Evolutionary conservation across 768 basidiomycete species (phyloP).

Genomic region (Epithele typhae): DNA sequence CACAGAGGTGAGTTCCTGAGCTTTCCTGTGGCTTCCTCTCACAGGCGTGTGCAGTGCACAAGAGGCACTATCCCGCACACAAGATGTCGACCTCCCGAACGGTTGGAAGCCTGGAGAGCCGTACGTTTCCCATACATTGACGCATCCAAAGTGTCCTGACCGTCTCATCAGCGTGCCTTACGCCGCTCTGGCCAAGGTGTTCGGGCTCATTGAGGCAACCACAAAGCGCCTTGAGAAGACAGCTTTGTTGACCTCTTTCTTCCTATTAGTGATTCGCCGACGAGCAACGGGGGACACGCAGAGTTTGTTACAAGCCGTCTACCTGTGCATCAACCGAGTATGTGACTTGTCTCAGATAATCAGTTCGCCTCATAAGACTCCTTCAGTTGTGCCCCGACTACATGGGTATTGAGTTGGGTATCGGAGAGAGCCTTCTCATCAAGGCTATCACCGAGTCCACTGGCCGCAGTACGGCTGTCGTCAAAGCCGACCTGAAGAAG

Average conservation of each 20-base stretch:
- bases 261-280: slow-evolving; percentile 85
- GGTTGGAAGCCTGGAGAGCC: slow-evolving; percentile 84
- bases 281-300: slow-evolving; percentile 71
- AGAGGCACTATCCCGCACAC: slow-evolving; percentile 51
- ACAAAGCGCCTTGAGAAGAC: slow-evolving; percentile 95
- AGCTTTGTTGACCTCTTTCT: slow-evolving; percentile 80
- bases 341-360: slow-evolving; percentile 19
- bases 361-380: not conserved
- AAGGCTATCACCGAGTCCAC: slow-evolving; percentile 96
- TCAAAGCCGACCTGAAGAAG: slow-evolving; percentile 91
- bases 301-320: slow-evolving; percentile 83
- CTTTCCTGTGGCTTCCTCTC: no score
- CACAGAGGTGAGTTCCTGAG: slow-evolving; percentile 51
- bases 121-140: no score
- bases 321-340: slow-evolving; percentile 95
- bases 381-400: slow-evolving; percentile 90
- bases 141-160: not conserved
- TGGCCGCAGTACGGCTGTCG: slow-evolving; percentile 74
- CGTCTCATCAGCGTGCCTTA: slow-evolving; percentile 73
- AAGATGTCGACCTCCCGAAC: slow-evolving; percentile 72
- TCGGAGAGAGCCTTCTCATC: slow-evolving; percentile 90
- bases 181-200: slow-evolving; percentile 84
- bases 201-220: slow-evolving; percentile 86
- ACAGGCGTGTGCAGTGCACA: slow-evolving; percentile 48
- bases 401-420: slow-evolving; percentile 90